These are phyloP conservation scores for Cystobasidium onofrii DNA, from an alignment of 768 basidiomycete species.

Conservation along the genomic window DNA sequence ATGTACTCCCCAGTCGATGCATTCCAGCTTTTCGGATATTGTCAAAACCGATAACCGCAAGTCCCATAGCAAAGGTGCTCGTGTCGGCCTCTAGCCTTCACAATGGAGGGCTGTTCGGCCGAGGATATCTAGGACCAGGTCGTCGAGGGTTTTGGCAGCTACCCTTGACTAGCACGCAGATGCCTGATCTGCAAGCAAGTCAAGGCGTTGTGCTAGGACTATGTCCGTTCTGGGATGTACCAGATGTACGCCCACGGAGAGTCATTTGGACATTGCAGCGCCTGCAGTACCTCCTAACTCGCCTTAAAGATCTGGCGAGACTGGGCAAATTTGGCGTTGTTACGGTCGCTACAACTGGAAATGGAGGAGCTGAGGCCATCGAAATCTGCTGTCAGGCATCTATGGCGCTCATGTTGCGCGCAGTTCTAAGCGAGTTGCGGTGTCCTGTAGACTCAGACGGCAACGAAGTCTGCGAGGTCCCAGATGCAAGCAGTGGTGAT, in stretches of 20 bases:
- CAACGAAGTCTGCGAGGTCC: background rate
- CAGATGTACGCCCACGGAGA: background rate
- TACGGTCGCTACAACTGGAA: background rate
- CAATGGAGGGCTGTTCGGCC: background rate
- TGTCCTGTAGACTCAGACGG: background rate
- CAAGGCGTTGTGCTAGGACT: constrained; percentile 6
- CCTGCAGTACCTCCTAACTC: background rate
- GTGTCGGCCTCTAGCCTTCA: background rate
- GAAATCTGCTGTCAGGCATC: background rate
- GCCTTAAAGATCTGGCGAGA: background rate
- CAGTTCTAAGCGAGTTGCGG: background rate
- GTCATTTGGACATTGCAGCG: background rate
- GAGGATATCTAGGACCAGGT: background rate
- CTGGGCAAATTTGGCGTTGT: background rate
- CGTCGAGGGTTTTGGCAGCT: constrained; percentile 16
- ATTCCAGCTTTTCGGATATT: background rate
- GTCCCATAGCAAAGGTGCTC: background rate
- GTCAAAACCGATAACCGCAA: background rate
- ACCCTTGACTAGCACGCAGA: background rate
- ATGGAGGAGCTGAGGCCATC: background rate
- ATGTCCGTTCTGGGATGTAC: background rate
- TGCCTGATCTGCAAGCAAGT: background rate
- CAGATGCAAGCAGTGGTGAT: background rate
- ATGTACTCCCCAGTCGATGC: background rate
- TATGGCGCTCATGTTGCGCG: constrained; percentile 7